Base-by-base conservation (phyloP, 345 rosid species). In the Hirschfeldia incana region DNA sequence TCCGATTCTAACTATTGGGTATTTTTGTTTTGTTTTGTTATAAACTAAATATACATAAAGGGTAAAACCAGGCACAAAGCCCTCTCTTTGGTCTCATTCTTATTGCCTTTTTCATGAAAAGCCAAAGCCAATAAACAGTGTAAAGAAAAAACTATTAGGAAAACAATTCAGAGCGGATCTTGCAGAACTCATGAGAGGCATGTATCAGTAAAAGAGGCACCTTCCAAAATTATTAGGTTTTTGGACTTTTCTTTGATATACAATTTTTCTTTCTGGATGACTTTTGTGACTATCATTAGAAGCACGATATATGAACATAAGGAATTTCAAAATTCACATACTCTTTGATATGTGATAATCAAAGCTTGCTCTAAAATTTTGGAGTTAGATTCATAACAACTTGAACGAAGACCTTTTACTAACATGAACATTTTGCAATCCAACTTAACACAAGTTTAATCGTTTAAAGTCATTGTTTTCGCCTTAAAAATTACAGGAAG, bases 1-100 rank as follows among this genome's bases (percentile, higher is more conserved):
- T 80, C 81, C 10, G 29, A 80, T 83, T 87, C 84, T 82, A 85
- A 73, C 73, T 59, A 70, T 70, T 80, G 58, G 80, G 46, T 70
- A 39, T 39, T 55, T 73, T 63, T 16, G 11, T 69, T 80, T 69
- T 69, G 21, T 69, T 75, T 42, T 75, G 3, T 69, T 65, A 26
- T 32, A 29, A 55, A 39, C 55, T 42, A 70, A 26, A 70, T 44
- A 80, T 55, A 70, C 9, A 80, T 64, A 80, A 70, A 75, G 83
- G 69, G 80, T 70, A 65, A 75, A 75, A 57, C 8, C 83, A 75
- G 76, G 66, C 65, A 70, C 64, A 80, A 75, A 65, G 79, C 76
- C 28, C 73, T 80, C 76, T 70, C 76, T 70, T 65, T 80, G 76
- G 76, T 75, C 76, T 80, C 68, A 74, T 80, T 75, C 80, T 80